These are phyloP conservation scores for Ophiostoma piceae DNA, from an alignment of 2,329 filamentous ascomycete genomes.

Conservation along the genomic window DNA sequence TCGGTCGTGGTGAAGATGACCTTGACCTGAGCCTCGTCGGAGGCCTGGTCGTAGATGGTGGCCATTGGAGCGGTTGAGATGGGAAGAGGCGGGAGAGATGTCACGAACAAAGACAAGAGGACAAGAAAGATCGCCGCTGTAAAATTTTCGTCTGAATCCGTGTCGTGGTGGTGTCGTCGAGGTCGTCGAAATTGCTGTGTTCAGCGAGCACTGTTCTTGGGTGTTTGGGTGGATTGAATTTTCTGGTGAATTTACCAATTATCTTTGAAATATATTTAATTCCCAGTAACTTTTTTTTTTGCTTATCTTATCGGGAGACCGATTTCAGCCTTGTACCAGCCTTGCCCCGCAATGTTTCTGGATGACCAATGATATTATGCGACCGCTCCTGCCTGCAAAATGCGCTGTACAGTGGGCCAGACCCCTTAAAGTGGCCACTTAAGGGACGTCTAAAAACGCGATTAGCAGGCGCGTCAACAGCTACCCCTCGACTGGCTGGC, in stretches of 20 bases:
- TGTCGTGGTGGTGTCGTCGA: background rate
- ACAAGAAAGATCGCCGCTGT: background rate
- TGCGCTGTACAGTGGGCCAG: slow-evolving; percentile 2
- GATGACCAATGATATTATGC: slow-evolving; percentile 13
- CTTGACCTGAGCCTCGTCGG: slow-evolving; percentile 52
- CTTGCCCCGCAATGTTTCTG: slow-evolving; percentile 23
- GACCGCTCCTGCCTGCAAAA: background rate
- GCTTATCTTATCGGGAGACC: slow-evolving; percentile 25
- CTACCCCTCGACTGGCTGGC: slow-evolving; percentile 4
- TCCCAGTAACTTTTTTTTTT: slow-evolving; percentile 24
- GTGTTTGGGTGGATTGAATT: slow-evolving; percentile 15
- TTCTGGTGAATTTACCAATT: slow-evolving; percentile 11
- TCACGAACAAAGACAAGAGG: background rate
- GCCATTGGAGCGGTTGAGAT: slow-evolving; percentile 18
- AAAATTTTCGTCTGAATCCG: background rate
- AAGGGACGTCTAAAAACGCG: slow-evolving; percentile 11
- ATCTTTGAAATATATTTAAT: background rate
- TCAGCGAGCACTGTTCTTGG: background rate
- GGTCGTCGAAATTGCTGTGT: background rate
- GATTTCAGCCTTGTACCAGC: slow-evolving; percentile 23
- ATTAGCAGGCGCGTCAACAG: slow-evolving; percentile 14
- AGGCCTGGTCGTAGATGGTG: slow-evolving; percentile 27
- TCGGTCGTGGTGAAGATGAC: slow-evolving; percentile 63
- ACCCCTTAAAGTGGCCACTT: slow-evolving; percentile 15
- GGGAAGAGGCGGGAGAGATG: background rate